A percentile compares a stretch with the other conserved stretches of the same genome.
phyloP scores from a whole-genome alignment of 2,329 filamentous ascomycete genomes.

The Westerdykella sp. region DNA sequence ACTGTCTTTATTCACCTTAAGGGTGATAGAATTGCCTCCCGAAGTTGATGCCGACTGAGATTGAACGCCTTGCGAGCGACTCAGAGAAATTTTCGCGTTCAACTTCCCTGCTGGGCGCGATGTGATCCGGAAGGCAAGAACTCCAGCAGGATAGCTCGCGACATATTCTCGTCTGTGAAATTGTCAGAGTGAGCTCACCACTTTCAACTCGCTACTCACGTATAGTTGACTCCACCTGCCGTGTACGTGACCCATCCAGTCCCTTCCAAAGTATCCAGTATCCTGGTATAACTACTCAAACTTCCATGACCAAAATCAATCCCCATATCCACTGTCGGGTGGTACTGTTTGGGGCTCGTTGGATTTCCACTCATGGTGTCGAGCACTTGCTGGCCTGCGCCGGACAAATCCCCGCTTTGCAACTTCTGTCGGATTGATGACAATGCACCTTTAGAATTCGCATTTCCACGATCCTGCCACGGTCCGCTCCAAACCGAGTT shows the following conservation, averaged over 20 bases:
- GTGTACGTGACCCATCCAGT: conserved; percentile 5
- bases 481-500: conserved; percentile 11
- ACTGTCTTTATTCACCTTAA: conserved; percentile 3
- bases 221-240: conserved; percentile 7
- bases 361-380: conserved; percentile 3
- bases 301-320: conserved; percentile 6
- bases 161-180: conserved; percentile 7
- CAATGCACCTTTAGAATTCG: conserved; percentile 3
- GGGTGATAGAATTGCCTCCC: conserved; percentile 2
- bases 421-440: conserved; percentile 5
- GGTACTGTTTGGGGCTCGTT: background rate
- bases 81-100: conserved; percentile 6
- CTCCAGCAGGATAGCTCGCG: conserved; percentile 6
- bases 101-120: conserved; percentile 5
- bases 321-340: conserved; percentile 2
- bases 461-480: conserved; percentile 7
- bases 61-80: conserved; percentile 2
- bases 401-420: conserved; percentile 5
- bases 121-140: conserved; percentile 2
- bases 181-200: background rate
- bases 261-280: conserved; percentile 7
- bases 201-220: conserved; percentile 1
- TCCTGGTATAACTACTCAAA: conserved; percentile 4
- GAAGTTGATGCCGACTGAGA: conserved; percentile 3
- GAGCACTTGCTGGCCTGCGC: conserved; percentile 3